Conservation (phyloP, 768 basidiomycete species). For the Boletus pseudopeckii region DNA sequence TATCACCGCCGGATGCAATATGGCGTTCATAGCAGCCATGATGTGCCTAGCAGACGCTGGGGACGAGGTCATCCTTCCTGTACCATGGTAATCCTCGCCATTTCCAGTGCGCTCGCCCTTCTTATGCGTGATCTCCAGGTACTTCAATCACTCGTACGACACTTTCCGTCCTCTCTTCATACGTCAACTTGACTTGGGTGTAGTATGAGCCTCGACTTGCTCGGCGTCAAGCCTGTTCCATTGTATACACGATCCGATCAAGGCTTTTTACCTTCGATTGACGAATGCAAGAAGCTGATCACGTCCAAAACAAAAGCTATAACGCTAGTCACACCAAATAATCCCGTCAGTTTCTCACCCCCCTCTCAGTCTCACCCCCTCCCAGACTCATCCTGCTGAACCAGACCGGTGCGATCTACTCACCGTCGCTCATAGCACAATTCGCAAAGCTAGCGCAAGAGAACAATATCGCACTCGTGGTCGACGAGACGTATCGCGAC, state of each 20-base stretch:
- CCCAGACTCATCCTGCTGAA: neutral
- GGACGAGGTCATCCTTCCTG: slow-evolving; percentile 68
- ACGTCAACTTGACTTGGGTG: neutral
- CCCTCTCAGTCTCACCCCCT: too few relatives aligned
- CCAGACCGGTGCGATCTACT: slow-evolving; percentile 69
- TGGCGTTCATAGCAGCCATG: slow-evolving; percentile 61
- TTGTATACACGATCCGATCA: slow-evolving; percentile 48
- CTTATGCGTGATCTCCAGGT: slow-evolving; percentile 37
- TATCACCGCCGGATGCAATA: slow-evolving; percentile 68
- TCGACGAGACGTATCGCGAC: slow-evolving; percentile 92
- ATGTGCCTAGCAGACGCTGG: slow-evolving; percentile 67
- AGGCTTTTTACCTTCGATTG: slow-evolving; percentile 59
- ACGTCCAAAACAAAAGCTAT: slow-evolving; percentile 63
- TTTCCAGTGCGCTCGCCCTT: neutral
- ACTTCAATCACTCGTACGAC: slow-evolving; percentile 60
- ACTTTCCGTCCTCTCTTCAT: neutral
- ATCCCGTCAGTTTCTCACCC: slow-evolving; percentile 46
- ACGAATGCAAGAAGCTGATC: slow-evolving; percentile 49
- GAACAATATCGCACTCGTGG: slow-evolving; percentile 57
- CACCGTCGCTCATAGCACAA: slow-evolving; percentile 49
- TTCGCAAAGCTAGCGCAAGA: slow-evolving; percentile 60
- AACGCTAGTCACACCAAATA: slow-evolving; percentile 73
- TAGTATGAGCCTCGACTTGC: slow-evolving; percentile 66
- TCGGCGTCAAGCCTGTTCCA: slow-evolving; percentile 56
- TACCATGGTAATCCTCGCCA: slow-evolving; percentile 52